Percentiles rank a stretch among this genome's conserved stretches.
Conservation (phyloP, 768 basidiomycete genomes). For the Ramaria sp. region DNA sequence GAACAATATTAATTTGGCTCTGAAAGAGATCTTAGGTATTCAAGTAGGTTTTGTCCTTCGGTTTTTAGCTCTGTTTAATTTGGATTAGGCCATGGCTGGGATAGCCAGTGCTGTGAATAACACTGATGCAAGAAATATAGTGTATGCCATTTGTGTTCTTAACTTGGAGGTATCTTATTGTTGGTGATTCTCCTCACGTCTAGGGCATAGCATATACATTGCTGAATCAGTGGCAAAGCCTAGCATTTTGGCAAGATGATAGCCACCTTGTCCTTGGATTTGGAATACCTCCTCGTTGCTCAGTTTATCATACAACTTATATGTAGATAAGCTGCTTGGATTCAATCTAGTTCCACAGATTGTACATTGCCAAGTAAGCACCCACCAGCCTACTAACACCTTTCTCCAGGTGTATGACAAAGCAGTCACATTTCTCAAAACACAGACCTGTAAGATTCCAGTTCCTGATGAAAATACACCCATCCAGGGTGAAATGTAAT, state of each 20-base stretch:
- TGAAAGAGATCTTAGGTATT: slow-evolving; percentile 19
- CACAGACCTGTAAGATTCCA: background rate
- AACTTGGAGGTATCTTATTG: background rate
- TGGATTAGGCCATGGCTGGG: slow-evolving; percentile 5
- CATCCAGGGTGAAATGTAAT: background rate
- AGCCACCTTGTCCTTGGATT: background rate
- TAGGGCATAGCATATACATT: background rate
- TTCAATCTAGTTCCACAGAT: slow-evolving; percentile 15
- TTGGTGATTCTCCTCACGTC: background rate
- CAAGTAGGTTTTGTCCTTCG: slow-evolving; percentile 9
- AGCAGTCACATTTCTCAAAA: background rate
- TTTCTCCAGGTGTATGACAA: background rate
- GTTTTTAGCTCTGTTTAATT: slow-evolving; percentile 10
- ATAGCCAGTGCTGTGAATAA: background rate
- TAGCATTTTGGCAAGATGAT: background rate
- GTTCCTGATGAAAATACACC: background rate
- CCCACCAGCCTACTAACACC: background rate
- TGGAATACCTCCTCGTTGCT: background rate
- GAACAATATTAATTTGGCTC: slow-evolving; percentile 16
- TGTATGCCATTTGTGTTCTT: no score
- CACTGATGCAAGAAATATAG: background rate
- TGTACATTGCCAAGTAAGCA: background rate
- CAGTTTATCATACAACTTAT: slow-evolving; percentile 30
- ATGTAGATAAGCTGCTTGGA: slow-evolving; percentile 28
- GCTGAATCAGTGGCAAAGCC: background rate